phyloP scores from a whole-genome alignment of 2,329 filamentous ascomycete species.

The Fusarium multiceps region DNA sequence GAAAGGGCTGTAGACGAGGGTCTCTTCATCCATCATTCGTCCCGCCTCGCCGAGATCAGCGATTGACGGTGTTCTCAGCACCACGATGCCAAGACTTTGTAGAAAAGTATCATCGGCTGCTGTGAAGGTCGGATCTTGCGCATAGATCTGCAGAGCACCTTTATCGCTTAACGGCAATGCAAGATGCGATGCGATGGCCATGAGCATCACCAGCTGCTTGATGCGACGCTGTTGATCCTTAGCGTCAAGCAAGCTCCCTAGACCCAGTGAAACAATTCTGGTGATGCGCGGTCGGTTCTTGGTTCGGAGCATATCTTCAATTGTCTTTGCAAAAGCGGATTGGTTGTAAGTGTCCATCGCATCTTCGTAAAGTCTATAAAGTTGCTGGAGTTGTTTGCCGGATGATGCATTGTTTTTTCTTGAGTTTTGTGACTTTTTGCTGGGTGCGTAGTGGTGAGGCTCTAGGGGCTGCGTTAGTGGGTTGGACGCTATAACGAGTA shows the following conservation, averaged over 20 bases:
- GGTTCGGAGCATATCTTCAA: constrained; percentile 35
- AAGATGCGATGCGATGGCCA: constrained; percentile 35
- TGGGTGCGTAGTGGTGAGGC: background rate
- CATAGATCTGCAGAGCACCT: constrained; percentile 16
- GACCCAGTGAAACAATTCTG: constrained; percentile 34
- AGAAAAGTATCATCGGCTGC: constrained; percentile 37
- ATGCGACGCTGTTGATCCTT: constrained; percentile 42
- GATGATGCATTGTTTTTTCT: constrained; percentile 19
- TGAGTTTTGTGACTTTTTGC: constrained; percentile 11
- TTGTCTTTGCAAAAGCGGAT: constrained; percentile 25
- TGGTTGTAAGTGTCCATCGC: constrained; percentile 24
- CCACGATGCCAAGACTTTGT: constrained; percentile 23
- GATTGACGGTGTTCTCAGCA: constrained; percentile 35
- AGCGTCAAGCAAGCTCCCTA: constrained; percentile 36
- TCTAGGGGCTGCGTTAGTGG: background rate
- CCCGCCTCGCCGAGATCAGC: constrained; percentile 38
- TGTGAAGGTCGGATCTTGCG: constrained; percentile 43
- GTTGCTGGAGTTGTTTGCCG: constrained; percentile 32
- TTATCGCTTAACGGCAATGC: background rate
- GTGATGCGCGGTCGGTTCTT: constrained; percentile 36
- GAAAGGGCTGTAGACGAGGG: constrained; percentile 43
- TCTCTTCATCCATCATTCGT: constrained; percentile 35
- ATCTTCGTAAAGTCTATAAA: constrained; percentile 30
- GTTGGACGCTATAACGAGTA: background rate
- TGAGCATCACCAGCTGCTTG: constrained; percentile 41